Conservation (phyloP, 2,329 filamentous ascomycete species). For the Ustilaginoidea virens region DNA sequence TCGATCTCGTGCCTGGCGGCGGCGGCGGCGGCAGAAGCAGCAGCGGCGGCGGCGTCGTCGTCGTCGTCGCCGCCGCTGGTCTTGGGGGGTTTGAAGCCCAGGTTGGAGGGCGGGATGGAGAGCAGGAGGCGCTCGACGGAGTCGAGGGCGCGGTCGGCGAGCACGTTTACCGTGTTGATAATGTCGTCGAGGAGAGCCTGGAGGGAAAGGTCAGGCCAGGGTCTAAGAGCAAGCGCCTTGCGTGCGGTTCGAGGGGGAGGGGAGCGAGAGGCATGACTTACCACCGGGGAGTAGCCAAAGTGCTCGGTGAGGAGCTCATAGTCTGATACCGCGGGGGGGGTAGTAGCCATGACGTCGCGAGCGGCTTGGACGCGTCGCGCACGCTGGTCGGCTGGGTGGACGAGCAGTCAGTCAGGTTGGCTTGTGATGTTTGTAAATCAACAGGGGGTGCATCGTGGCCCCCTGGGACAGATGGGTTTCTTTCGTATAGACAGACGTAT, state of each 20-base stretch:
- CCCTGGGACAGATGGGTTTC: no score
- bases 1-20: constrained; percentile 56
- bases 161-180: constrained; percentile 89
- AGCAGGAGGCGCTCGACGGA: constrained; percentile 74
- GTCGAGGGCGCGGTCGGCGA: constrained; percentile 79
- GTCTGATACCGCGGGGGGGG: no score
- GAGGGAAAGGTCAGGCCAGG: not conserved
- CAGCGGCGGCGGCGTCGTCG: no score
- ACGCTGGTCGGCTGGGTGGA: not conserved
- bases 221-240: no score
- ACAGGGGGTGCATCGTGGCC: not conserved
- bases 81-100: constrained; percentile 55
- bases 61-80: constrained; percentile 3
- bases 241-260: no score
- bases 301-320: constrained; percentile 80
- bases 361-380: constrained; percentile 13
- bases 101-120: constrained; percentile 52
- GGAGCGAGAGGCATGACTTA: no score
- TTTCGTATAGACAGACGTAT: no score
- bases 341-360: no score
- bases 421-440: no score
- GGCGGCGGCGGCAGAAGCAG: constrained; percentile 24
- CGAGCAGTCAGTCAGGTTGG: no score
- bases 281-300: constrained; percentile 83
- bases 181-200: constrained; percentile 94